Percentiles rank a stretch among this genome's conserved stretches.
phyloP scores from a whole-genome alignment of 345 rosid genomes.

The Dipteronia dyeriana region DNA sequence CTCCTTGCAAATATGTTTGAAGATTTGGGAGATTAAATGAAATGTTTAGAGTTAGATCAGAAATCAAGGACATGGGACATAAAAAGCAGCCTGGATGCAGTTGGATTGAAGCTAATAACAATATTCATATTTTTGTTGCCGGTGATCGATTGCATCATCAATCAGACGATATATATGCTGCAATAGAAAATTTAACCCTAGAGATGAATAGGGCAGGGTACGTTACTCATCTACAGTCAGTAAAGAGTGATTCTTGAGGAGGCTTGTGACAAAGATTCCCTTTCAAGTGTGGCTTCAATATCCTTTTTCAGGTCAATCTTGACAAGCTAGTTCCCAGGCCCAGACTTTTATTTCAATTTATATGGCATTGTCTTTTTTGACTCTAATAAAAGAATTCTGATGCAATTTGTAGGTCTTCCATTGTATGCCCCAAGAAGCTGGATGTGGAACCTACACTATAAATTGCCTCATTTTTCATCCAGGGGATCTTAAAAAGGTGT shows the following conservation, averaged over 20 bases:
- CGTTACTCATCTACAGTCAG: constrained; percentile 24
- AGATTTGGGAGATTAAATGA: constrained; percentile 32
- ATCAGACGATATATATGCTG: constrained; percentile 32
- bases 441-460: not conserved
- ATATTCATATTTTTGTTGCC: constrained; percentile 34
- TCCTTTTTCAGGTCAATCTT: not conserved
- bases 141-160: constrained; percentile 35
- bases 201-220: constrained; percentile 32
- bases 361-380: not conserved
- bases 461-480: not conserved
- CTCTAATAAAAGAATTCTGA: not conserved
- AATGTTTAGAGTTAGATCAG: constrained; percentile 31
- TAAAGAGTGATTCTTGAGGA: constrained; percentile 5
- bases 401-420: not conserved
- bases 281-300: not conserved
- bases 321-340: not conserved
- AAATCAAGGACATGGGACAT: constrained; percentile 38
- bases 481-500: not conserved
- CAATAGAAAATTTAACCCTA: constrained; percentile 31
- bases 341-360: not conserved
- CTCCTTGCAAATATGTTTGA: constrained; percentile 47
- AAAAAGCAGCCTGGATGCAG: constrained; percentile 53
- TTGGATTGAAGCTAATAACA: constrained; percentile 46
- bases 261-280: not conserved
- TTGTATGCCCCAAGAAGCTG: not conserved